Conservation (phyloP, 2,329 filamentous ascomycete species). For the Thelonectria discophora region DNA sequence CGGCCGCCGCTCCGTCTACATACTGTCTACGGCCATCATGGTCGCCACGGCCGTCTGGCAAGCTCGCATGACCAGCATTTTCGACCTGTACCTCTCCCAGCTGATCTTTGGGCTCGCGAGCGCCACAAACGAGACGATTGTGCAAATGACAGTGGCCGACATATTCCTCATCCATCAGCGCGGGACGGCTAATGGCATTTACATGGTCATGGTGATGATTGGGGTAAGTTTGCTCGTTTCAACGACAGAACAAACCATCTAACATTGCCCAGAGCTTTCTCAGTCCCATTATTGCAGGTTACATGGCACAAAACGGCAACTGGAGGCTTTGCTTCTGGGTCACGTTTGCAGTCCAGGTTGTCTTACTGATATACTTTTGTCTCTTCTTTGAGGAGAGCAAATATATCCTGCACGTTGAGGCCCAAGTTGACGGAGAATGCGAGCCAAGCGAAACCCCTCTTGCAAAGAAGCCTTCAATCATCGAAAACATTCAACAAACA, state of each 20-base stretch:
- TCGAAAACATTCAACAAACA: neutral
- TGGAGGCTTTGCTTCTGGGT: slow-evolving; percentile 43
- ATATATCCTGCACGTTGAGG: slow-evolving; percentile 35
- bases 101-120: slow-evolving; percentile 45
- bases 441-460: neutral
- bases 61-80: slow-evolving; percentile 27
- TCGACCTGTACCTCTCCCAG: slow-evolving; percentile 37
- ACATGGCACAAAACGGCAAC: slow-evolving; percentile 36
- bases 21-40: slow-evolving; percentile 34
- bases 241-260: neutral
- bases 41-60: slow-evolving; percentile 35
- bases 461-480: slow-evolving; percentile 4
- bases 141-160: slow-evolving; percentile 48
- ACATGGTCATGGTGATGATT: slow-evolving; percentile 42
- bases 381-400: slow-evolving; percentile 42
- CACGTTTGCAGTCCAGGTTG: slow-evolving; percentile 27
- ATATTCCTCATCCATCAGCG: slow-evolving; percentile 44
- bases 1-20: slow-evolving; percentile 42
- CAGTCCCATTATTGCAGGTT: slow-evolving; percentile 42
- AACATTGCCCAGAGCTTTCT: slow-evolving; percentile 28
- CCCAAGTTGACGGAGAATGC: neutral
- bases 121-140: slow-evolving; percentile 48
- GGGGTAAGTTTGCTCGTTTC: slow-evolving; percentile 27
- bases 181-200: slow-evolving; percentile 40
- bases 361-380: slow-evolving; percentile 26